phyloP scores from a whole-genome alignment of 2,329 filamentous ascomycete genomes.

The Zymoseptoria tritici region DNA sequence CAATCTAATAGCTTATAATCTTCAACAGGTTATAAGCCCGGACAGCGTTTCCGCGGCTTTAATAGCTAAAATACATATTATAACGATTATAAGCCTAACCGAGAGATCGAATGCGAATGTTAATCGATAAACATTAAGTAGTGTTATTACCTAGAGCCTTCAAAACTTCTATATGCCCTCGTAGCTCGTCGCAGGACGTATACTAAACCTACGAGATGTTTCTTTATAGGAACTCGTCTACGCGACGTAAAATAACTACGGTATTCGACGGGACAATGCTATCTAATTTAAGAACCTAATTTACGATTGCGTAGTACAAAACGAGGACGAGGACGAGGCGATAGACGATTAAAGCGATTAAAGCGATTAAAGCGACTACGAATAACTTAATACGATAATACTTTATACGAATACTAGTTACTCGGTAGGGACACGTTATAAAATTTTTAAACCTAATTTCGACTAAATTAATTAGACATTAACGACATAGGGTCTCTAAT shows the following conservation, averaged over 20 bases:
- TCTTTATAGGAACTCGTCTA: no score
- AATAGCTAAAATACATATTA: not conserved
- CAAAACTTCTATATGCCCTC: no score
- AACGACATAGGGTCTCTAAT: no score
- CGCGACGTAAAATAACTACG: not conserved
- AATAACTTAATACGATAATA: no score
- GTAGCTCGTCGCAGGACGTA: no score
- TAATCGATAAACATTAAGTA: no score
- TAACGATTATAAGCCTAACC: not conserved
- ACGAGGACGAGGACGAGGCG: not conserved
- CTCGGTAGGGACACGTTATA: not conserved
- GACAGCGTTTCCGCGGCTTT: not conserved
- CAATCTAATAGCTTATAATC: no score
- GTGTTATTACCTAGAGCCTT: no score
- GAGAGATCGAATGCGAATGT: not conserved
- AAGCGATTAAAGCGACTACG: no score
- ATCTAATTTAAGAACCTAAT: not conserved
- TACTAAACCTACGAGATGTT: no score
- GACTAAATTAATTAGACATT: not conserved
- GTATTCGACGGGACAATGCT: not conserved
- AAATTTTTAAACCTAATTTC: not conserved
- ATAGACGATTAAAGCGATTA: not conserved
- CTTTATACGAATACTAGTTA: no score
- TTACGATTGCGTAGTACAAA: no score
- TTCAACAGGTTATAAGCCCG: constrained; percentile 1